Evolutionary conservation across 495 filamentous ascomycete genomes (phyloP).

Genomic region (Elaphomyces granulatus): DNA sequence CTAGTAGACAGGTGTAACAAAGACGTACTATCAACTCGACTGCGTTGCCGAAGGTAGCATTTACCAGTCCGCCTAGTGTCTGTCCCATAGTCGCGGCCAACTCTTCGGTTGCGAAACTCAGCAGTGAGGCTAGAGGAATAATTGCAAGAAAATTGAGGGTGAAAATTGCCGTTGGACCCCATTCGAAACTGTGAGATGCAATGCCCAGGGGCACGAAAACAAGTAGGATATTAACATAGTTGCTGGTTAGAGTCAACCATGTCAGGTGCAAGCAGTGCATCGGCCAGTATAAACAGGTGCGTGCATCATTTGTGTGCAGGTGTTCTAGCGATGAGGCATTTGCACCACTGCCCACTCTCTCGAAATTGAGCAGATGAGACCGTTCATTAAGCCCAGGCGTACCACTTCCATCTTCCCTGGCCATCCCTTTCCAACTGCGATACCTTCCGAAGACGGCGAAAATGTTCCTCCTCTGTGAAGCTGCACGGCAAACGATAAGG

Average conservation of each 20-base stretch:
- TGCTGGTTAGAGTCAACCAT: slow-evolving; percentile 41
- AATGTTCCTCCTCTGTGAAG: not conserved
- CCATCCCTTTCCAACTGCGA: not conserved
- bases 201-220: slow-evolving; percentile 87
- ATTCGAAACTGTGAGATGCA: slow-evolving; percentile 52
- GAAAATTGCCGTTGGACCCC: slow-evolving; percentile 68
- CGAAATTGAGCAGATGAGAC: slow-evolving; percentile 17
- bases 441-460: not conserved
- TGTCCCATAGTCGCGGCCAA: slow-evolving; percentile 71
- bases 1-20: slow-evolving; percentile 2
- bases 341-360: slow-evolving; percentile 7
- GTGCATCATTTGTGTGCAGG: slow-evolving; percentile 22
- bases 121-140: slow-evolving; percentile 76
- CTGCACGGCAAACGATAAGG: not conserved
- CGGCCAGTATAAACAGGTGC: slow-evolving; percentile 42
- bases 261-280: slow-evolving; percentile 34
- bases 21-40: slow-evolving; percentile 86
- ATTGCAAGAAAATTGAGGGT: slow-evolving; percentile 91
- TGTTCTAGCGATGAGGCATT: slow-evolving; percentile 7
- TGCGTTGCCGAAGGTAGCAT: slow-evolving; percentile 95
- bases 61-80: slow-evolving; percentile 81
- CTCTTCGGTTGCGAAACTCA: slow-evolving; percentile 95
- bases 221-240: slow-evolving; percentile 76
- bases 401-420: slow-evolving; percentile 12
- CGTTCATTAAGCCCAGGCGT: slow-evolving; percentile 18